Percentiles rank a stretch among this genome's conserved stretches.
Evolutionary conservation across 129 eudicot species (phyloP).

Genomic region (Ambrosia artemisiifolia): DNA sequence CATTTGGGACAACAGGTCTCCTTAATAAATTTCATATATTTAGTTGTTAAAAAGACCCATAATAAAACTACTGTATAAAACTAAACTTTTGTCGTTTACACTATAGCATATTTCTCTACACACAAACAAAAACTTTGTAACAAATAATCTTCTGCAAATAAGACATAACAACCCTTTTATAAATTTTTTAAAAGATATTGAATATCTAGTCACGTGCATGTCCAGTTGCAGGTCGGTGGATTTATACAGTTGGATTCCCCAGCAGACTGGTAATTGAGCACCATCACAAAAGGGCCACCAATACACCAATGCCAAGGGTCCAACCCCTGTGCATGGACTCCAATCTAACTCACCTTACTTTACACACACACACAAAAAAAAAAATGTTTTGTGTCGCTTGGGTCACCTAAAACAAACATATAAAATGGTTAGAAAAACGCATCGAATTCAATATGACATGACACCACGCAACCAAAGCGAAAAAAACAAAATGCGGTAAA

Average conservation of each 20-base stretch:
- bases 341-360: conserved; percentile 10
- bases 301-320: conserved; percentile 24
- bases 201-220: conserved; percentile 29
- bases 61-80: background rate
- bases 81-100: background rate
- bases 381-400: background rate
- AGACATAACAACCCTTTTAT: conserved; percentile 1
- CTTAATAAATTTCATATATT: background rate
- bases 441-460: background rate
- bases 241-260: conserved; percentile 24
- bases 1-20: conserved; percentile 1
- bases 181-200: conserved; percentile 1
- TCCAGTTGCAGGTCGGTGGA: conserved; percentile 22
- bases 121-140: background rate
- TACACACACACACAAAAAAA: background rate
- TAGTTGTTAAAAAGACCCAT: background rate
- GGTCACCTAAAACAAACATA: background rate
- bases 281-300: conserved; percentile 23
- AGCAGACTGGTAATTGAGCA: conserved; percentile 5
- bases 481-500: background rate
- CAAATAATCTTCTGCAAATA: background rate
- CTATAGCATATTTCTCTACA: background rate
- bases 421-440: too few relatives aligned
- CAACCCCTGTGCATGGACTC: conserved; percentile 20
- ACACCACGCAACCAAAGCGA: background rate